These are phyloP conservation scores for Xerocomellus chrysenteron DNA, from an alignment of 768 basidiomycete species.

Conservation along the genomic window DNA sequence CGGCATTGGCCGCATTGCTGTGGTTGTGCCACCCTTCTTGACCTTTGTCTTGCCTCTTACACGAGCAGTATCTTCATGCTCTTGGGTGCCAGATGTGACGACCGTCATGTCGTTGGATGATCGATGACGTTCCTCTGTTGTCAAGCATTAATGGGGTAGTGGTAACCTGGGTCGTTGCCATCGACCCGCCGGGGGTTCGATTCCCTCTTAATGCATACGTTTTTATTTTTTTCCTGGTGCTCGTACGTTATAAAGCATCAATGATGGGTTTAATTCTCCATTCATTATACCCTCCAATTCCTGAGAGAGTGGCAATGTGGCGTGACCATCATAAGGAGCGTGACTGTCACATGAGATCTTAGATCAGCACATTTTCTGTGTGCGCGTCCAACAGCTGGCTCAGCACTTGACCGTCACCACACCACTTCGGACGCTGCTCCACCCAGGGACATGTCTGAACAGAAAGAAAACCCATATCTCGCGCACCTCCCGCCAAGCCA, in stretches of 20 bases:
- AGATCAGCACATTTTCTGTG: slow-evolving; percentile 16
- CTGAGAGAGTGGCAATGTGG: no score
- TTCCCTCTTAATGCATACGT: slow-evolving; percentile 44
- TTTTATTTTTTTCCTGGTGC: neutral
- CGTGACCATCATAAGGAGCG: neutral
- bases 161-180: slow-evolving; percentile 69
- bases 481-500: slow-evolving; percentile 40
- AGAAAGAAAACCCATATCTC: slow-evolving; percentile 54
- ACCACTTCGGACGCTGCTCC: neutral
- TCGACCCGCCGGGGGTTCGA: slow-evolving; percentile 88
- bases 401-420: slow-evolving; percentile 1
- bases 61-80: neutral
- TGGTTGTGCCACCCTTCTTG: neutral
- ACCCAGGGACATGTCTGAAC: slow-evolving; percentile 10
- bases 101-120: neutral
- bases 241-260: neutral
- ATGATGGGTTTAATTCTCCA: neutral
- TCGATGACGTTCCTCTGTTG: rapidly evolving
- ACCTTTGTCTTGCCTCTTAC: neutral
- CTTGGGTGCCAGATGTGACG: neutral
- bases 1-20: no score
- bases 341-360: slow-evolving; percentile 7
- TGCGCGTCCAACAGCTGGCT: neutral
- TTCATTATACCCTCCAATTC: no score
- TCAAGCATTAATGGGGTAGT: slow-evolving; percentile 52